Evolutionary conservation across 1,284 basidiomycete genomes (phyloP).

Genomic region (Schizophyllum amplum): DNA sequence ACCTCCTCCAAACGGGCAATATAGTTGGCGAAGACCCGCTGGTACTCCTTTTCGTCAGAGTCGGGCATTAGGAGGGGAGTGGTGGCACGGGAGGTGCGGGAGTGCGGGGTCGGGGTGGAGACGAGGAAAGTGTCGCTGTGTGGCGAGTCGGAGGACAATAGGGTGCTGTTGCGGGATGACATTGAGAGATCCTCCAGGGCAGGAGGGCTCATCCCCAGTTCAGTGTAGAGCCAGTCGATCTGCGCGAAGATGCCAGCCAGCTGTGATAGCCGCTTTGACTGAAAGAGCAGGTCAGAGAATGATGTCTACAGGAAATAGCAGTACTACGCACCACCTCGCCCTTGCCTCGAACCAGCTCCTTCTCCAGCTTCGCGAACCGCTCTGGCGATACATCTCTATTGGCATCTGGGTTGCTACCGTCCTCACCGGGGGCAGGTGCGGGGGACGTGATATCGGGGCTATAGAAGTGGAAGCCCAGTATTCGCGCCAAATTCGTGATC

Average conservation of each 20-base stretch:
- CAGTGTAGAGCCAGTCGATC: slow-evolving; percentile 73
- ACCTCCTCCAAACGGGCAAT: slow-evolving; percentile 55
- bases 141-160: slow-evolving; percentile 27
- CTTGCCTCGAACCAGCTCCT: slow-evolving; percentile 73
- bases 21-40: slow-evolving; percentile 55
- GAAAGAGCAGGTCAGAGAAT: slow-evolving; percentile 7
- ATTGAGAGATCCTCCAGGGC: slow-evolving; percentile 37
- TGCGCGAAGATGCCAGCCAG: slow-evolving; percentile 60
- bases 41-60: slow-evolving; percentile 37
- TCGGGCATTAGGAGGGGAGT: slow-evolving; percentile 20
- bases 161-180: slow-evolving; percentile 26
- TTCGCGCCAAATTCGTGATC: slow-evolving; percentile 46
- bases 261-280: slow-evolving; percentile 62
- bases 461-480: slow-evolving; percentile 57
- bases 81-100: slow-evolving; percentile 25
- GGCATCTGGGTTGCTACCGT: slow-evolving; percentile 28
- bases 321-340: slow-evolving; percentile 61
- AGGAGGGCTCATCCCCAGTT: slow-evolving; percentile 63
- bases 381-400: slow-evolving; percentile 69
- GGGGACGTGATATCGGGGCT: slow-evolving; percentile 47
- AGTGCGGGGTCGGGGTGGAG: slow-evolving; percentile 43
- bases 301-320: neutral
- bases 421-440: slow-evolving; percentile 32
- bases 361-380: slow-evolving; percentile 68
- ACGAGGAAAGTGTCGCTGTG: slow-evolving; percentile 45